A percentile compares a stretch with the other conserved stretches of the same genome.
These are phyloP conservation scores for Mucor ambiguus DNA, from an alignment of 371 early-diverging fungal species.

Conservation along the genomic window DNA sequence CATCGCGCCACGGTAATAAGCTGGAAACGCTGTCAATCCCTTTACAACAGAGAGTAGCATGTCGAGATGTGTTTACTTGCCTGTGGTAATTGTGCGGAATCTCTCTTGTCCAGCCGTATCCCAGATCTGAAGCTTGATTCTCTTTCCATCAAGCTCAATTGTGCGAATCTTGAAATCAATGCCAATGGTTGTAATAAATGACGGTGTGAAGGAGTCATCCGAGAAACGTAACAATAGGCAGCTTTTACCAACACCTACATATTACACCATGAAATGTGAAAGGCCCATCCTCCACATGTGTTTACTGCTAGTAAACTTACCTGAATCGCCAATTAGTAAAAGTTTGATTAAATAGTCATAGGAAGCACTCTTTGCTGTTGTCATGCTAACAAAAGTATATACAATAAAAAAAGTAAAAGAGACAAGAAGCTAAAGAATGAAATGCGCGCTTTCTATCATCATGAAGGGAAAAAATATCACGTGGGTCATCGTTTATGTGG, in stretches of 20 bases:
- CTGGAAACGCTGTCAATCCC: conserved; percentile 27
- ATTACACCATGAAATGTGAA: neutral
- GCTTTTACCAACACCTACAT: conserved; percentile 96
- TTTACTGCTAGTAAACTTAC: conserved; percentile 48
- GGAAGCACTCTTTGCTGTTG: conserved; percentile 77
- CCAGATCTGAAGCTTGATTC: conserved; percentile 99
- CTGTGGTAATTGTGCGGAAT: conserved; percentile 99
- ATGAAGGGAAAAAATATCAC: neutral
- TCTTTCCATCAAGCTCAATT: conserved; percentile 97
- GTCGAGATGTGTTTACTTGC: conserved; percentile 28
- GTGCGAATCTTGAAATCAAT: conserved; percentile 99
- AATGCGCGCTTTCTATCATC: neutral
- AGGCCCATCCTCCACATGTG: neutral
- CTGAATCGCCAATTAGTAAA: conserved; percentile 90
- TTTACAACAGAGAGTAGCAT: no score
- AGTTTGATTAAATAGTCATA: conserved; percentile 29
- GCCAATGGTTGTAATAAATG: conserved; percentile 98
- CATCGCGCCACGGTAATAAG: conserved; percentile 99
- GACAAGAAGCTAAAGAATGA: conserved; percentile 1
- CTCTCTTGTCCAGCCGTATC: conserved; percentile 99
- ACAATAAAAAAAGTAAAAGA: neutral
- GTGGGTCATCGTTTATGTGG: neutral
- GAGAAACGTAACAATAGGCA: conserved; percentile 95
- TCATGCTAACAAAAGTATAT: conserved; percentile 6
- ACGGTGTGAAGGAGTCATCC: conserved; percentile 99